Evolutionary conservation across 2,329 filamentous ascomycete genomes (phyloP).

Genomic region (Didymella sp.): DNA sequence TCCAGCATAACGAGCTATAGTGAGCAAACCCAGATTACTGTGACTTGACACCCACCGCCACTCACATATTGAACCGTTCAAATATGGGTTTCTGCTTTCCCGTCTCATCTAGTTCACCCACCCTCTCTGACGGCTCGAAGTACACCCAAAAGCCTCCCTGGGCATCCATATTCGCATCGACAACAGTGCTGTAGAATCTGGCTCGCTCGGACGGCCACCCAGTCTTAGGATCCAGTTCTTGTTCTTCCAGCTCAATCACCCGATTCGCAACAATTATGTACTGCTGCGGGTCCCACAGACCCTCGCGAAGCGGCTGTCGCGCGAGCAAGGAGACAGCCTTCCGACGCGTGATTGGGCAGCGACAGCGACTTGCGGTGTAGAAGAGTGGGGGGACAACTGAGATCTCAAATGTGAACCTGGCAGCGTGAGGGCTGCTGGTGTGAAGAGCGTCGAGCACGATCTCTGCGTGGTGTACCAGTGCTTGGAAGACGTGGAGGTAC

Average conservation of each 20-base stretch:
- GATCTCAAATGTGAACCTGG: constrained; percentile 25
- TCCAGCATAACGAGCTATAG: too few species aligned
- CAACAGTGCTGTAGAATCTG: constrained; percentile 24
- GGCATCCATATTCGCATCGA: constrained; percentile 31
- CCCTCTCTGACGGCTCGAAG: constrained; percentile 12
- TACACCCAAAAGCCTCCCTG: constrained; percentile 30
- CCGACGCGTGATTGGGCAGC: constrained; percentile 30
- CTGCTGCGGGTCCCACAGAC: constrained; percentile 31
- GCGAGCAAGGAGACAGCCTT: constrained; percentile 28
- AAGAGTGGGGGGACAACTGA: constrained; percentile 19
- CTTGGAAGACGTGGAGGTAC: constrained; percentile 27
- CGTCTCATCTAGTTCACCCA: constrained; percentile 1
- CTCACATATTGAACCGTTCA: constrained; percentile 7
- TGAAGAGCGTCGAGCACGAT: constrained; percentile 27
- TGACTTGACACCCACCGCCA: too few species aligned
- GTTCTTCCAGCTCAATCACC: constrained; percentile 33
- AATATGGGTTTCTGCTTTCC: background rate
- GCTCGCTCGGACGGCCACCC: constrained; percentile 27
- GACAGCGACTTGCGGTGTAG: constrained; percentile 22
- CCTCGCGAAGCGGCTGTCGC: constrained; percentile 27
- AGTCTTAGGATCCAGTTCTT: constrained; percentile 25
- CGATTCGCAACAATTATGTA: constrained; percentile 23
- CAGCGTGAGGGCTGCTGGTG: constrained; percentile 6
- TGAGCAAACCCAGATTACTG: too few species aligned
- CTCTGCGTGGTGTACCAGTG: constrained; percentile 26